Conservation (phyloP, 2,329 filamentous ascomycete genomes). For the Aspergillus pseudonomiae region DNA sequence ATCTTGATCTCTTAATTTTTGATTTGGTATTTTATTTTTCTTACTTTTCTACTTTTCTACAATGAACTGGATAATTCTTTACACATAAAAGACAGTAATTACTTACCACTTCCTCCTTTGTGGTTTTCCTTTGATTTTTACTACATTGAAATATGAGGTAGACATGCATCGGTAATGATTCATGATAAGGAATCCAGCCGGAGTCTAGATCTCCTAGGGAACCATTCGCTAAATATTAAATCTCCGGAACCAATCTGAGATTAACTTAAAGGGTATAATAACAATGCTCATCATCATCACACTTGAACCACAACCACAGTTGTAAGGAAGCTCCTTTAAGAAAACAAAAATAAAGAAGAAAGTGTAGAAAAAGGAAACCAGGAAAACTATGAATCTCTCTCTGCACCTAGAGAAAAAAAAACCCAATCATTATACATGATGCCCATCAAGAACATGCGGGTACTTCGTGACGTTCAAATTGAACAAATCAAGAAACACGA, state of each 20-base stretch:
- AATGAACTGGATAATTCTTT: no score
- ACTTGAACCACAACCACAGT: slow-evolving; percentile 5
- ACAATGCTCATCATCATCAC: background rate
- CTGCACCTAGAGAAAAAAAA: background rate
- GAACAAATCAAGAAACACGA: slow-evolving; percentile 14
- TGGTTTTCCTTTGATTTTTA: no score
- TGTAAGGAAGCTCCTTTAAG: background rate
- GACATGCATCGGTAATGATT: background rate
- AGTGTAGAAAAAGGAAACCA: background rate
- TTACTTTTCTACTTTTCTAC: no score
- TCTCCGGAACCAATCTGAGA: slow-evolving; percentile 5
- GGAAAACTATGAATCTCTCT: background rate
- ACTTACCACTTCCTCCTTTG: no score
- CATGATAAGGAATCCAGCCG: background rate
- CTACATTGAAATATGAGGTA: no score
- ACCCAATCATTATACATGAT: background rate
- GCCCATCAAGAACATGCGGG: background rate
- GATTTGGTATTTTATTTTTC: no score
- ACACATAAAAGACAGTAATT: no score
- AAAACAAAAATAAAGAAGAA: background rate
- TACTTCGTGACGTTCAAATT: background rate
- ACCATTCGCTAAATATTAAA: slow-evolving; percentile 11
- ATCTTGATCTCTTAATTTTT: background rate
- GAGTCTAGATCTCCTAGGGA: background rate
- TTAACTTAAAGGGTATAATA: slow-evolving; percentile 6